Percentiles rank a stretch among this genome's conserved stretches.
Conservation (phyloP, 2,329 filamentous ascomycete species). For the Furcasterigmium sp. region DNA sequence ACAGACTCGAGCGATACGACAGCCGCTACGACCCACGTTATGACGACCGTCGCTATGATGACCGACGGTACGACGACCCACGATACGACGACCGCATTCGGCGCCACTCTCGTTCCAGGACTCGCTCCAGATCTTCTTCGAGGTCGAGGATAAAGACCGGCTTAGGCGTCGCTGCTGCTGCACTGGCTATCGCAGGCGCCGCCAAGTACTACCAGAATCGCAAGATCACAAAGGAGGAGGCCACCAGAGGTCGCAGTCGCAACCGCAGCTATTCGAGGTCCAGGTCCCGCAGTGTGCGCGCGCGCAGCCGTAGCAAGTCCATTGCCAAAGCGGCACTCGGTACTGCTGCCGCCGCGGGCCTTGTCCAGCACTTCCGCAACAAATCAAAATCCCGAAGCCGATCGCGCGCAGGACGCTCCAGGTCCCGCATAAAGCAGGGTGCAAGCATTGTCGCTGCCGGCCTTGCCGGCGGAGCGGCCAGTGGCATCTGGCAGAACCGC, state of each 20-base stretch:
- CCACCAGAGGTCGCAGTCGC: slow-evolving; percentile 49
- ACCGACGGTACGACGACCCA: not conserved
- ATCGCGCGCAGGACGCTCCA: slow-evolving; percentile 33
- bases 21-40: slow-evolving; percentile 19
- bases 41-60: slow-evolving; percentile 25
- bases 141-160: slow-evolving; percentile 51
- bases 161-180: slow-evolving; percentile 57
- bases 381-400: slow-evolving; percentile 24
- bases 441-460: slow-evolving; percentile 58
- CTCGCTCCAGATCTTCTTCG: slow-evolving; percentile 11
- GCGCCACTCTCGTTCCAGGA: slow-evolving; percentile 24
- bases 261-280: slow-evolving; percentile 40
- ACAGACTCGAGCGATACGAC: slow-evolving; percentile 10
- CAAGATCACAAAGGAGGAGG: slow-evolving; percentile 56
- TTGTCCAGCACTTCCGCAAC: slow-evolving; percentile 52
- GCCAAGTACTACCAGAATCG: slow-evolving; percentile 58
- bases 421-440: slow-evolving; percentile 44
- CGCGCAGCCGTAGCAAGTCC: slow-evolving; percentile 38
- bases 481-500: slow-evolving; percentile 55
- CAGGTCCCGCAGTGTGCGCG: slow-evolving; percentile 28
- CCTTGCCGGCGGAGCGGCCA: slow-evolving; percentile 54
- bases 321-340: slow-evolving; percentile 54
- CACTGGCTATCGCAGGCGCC: slow-evolving; percentile 59
- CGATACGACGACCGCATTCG: slow-evolving; percentile 48
- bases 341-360: slow-evolving; percentile 51